Conservation (phyloP, 352 stramenopile species). For the Phytophthora megakarya region DNA sequence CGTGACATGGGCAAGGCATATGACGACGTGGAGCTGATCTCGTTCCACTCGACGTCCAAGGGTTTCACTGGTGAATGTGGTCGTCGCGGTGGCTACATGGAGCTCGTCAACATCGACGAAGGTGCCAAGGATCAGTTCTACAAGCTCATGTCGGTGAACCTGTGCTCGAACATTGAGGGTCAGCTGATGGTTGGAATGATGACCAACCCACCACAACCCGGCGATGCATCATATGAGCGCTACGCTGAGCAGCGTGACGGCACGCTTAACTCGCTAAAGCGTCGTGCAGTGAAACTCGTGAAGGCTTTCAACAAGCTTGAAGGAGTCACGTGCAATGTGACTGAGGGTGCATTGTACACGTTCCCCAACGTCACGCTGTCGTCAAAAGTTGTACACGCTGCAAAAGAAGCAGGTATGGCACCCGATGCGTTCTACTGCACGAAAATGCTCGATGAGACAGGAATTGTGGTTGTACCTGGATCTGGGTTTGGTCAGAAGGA, state of each 20-base stretch:
- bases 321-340: conserved; percentile 96
- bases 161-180: conserved; percentile 97
- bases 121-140: conserved; percentile 97
- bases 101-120: conserved; percentile 94
- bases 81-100: conserved; percentile 96
- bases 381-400: conserved; percentile 81
- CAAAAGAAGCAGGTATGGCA: conserved; percentile 72
- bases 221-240: conserved; percentile 88
- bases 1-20: conserved; percentile 85
- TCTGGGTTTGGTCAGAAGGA: conserved; percentile 97
- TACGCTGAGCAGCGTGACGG: conserved; percentile 91
- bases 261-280: conserved; percentile 95
- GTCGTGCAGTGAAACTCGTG: conserved; percentile 93
- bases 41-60: conserved; percentile 99
- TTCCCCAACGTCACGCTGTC: conserved; percentile 96
- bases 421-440: conserved; percentile 98
- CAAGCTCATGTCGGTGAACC: conserved; percentile 97
- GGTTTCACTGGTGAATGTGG: conserved; percentile 99
- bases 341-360: conserved; percentile 98
- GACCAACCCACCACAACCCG: conserved; percentile 93
- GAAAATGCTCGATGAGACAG: conserved; percentile 95
- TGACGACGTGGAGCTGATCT: conserved; percentile 96
- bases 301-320: conserved; percentile 95
- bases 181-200: conserved; percentile 99
- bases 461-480: conserved; percentile 98